Evolutionary conservation across 805 yeast genomes (phyloP), one percentile per base, ranked within the genome.

Genomic region (Ogataea methanolica): DNA sequence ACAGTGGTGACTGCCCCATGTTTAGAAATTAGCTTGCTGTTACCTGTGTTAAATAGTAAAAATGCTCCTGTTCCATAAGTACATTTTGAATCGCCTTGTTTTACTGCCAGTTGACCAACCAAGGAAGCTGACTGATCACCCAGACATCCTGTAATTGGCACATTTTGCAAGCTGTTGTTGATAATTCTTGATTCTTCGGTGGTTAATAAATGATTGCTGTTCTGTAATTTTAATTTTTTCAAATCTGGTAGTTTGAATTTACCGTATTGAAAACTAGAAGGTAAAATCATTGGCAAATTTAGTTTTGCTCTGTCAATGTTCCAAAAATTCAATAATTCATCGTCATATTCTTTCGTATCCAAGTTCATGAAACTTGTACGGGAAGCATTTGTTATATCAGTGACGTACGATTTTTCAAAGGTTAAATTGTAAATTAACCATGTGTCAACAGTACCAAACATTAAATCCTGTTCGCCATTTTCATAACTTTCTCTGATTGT

Each of bases 41-140:
- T 67, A 49, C 98, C 98, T 2, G 96, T 87, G 68, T 91, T 91
- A 74, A 85, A 88, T 53, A 92, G 73, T 52, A 91, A 68, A 74
- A 91, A 91, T 65, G 96, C 88, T 52, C 98, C 98, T 1, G 98
- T 91, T 53, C 98, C 98, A 61, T 90, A 91, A 11, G 98, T 91
- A 74, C 96, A 89, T 68, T 91, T 91, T 40, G 96, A 96, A 40
- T 85, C 81, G 47, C 97, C 97, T 39, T 80, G 76, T 53, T 79
- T 75, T 59, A 89, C 80, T 1, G 96, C 96, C 67, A 88, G 68
- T 68, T 91, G 97, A 35, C 97, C 98, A 43, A 90, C 96, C 51
- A 92, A 68, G 2, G 97, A 94, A 2, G 97, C 89, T 47, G 91
- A 81, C 71, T 91, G 98, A 70, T 91, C 98, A 49, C 97, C 97